A percentile compares a stretch with the other conserved stretches of the same genome.
Evolutionary conservation across 2,329 filamentous ascomycete genomes (phyloP).

Genomic region (Metarhizium album): DNA sequence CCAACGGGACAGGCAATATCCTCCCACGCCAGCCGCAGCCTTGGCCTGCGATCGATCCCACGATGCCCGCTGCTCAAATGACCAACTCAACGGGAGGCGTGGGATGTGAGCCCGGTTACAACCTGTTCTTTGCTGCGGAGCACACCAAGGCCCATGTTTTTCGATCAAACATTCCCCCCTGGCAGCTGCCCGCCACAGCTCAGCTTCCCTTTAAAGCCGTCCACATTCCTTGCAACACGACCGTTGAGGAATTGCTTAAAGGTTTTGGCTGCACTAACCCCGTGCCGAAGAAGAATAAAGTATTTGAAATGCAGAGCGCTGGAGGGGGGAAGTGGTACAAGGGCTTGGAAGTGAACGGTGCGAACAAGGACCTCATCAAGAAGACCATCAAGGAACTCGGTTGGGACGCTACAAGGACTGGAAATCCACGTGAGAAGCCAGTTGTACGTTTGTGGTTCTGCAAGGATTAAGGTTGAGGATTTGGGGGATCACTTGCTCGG

Average conservation of each 20-base stretch:
- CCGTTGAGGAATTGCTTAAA: constrained; percentile 44
- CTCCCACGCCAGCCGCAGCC: constrained; percentile 29
- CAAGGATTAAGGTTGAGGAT: constrained; percentile 29
- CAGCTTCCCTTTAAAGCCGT: constrained; percentile 36
- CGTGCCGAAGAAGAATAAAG: constrained; percentile 39
- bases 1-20: constrained; percentile 25
- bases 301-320: constrained; percentile 45
- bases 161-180: constrained; percentile 38
- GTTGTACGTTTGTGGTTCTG: constrained; percentile 52
- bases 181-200: constrained; percentile 35
- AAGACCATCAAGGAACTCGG: constrained; percentile 45
- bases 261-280: constrained; percentile 47
- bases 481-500: neutral
- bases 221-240: constrained; percentile 42
- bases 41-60: constrained; percentile 30
- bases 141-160: constrained; percentile 52
- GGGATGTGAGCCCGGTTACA: constrained; percentile 51
- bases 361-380: constrained; percentile 35
- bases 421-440: constrained; percentile 35
- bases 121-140: constrained; percentile 48
- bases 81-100: constrained; percentile 46
- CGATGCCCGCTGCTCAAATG: constrained; percentile 42
- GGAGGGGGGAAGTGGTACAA: constrained; percentile 49
- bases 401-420: constrained; percentile 43
- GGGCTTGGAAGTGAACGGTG: constrained; percentile 40